Evolutionary conservation across 108 stramenopile species (phyloP), one percentile per base, ranked within the genome.

Genomic region (Cyclotella sp.): DNA sequence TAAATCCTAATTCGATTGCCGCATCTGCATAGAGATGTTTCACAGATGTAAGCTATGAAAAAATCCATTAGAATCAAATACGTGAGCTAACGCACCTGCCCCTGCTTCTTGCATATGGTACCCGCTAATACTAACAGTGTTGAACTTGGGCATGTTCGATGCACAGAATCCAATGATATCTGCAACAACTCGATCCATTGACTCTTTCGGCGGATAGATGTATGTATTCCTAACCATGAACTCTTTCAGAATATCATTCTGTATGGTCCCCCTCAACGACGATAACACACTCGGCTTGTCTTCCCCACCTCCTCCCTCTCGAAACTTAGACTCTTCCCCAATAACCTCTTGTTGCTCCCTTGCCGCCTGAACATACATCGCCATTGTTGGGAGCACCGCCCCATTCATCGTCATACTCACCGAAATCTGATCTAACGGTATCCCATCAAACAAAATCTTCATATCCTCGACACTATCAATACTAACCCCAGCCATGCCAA

Each of bases 81-180:
- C 9, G 29, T 39, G 1, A 24, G 2, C 19, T 24, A 8, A 16
- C 60, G 34, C 60, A 61, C 60, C 60, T 21, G 97, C 98, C 9
- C 98, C 98, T 7, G 98, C 98, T 76, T 99, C 99, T 84, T 99
- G 99, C 93, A 99, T 98, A 83, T 99, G 99, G 84, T 99, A 99
- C 51, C 99, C 99, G 10, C 88, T 90, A 69, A 99, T 98, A 59
- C 88, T 90, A 53, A 99, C 96, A 82, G 90, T 92, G 79, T 99
- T 98, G 87, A 94, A 99, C 57, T 97, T 95, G 29, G 98, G 98
- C 98, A 98, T 98, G 83, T 95, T 80, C 26, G 73, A 68, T n/a
- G 96, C 83, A 11, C 95, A 97, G 85, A 89, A 98, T 34, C 97
- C 98, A 84, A 98, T 97, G 52, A 98, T 97, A 85, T 98, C 96